These are phyloP conservation scores for Asterella californica DNA, from an alignment of 225 moss, liverwort and hornwort species.

Conservation along the genomic window DNA sequence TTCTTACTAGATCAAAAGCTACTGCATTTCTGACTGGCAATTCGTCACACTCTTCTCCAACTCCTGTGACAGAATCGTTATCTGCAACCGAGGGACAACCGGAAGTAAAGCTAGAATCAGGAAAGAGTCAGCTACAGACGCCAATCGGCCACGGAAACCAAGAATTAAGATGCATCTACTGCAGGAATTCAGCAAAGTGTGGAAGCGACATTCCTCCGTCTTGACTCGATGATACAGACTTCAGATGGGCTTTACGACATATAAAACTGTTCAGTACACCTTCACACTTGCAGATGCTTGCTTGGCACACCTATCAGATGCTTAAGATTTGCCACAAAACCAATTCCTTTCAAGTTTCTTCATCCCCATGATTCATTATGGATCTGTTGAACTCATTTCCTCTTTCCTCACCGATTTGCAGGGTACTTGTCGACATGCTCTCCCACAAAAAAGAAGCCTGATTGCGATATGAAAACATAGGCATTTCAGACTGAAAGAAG, in stretches of 20 bases:
- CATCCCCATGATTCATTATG: no score
- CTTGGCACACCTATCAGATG: not conserved
- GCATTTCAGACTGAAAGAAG: no score
- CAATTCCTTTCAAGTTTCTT: no score
- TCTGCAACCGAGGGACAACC: conserved; percentile 14
- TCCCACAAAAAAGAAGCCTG: not conserved
- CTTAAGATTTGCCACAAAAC: no score
- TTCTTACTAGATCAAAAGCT: conserved; percentile 28
- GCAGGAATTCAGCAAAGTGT: not conserved
- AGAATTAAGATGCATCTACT: not conserved
- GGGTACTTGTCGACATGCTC: not conserved
- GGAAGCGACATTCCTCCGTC: not conserved
- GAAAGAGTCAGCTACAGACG: not conserved
- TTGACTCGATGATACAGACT: not conserved
- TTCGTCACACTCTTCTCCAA: not conserved
- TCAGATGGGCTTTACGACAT: not conserved
- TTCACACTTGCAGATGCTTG: not conserved
- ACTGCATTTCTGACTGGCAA: conserved; percentile 1
- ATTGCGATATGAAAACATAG: not conserved
- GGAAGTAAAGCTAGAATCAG: not conserved
- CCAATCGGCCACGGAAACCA: not conserved
- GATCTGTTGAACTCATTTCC: not conserved
- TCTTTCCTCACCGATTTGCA: not conserved
- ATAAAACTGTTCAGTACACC: not conserved
- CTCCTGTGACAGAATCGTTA: not conserved